A percentile compares a stretch with the other conserved stretches of the same genome.
Conservation (phyloP, 2,329 filamentous ascomycete genomes). For the Monascus ruber region DNA sequence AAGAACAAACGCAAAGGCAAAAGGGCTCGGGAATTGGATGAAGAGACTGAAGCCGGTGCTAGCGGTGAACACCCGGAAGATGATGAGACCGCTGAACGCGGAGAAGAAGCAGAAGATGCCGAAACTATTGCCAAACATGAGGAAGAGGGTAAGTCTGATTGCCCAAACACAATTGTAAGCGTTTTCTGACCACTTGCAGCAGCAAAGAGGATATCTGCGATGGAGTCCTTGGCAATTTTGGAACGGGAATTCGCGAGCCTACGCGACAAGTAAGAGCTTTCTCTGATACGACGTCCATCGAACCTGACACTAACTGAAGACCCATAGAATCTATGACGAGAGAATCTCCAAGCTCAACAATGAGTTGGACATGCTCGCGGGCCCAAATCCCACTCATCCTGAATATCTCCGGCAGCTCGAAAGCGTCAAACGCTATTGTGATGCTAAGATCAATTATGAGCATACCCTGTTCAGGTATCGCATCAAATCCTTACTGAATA, state of each 20-base stretch:
- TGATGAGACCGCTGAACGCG: slow-evolving; percentile 35
- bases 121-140: slow-evolving; percentile 38
- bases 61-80: slow-evolving; percentile 40
- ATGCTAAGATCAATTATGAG: slow-evolving; percentile 68
- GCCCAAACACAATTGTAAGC: not conserved
- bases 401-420: slow-evolving; percentile 86
- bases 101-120: slow-evolving; percentile 34
- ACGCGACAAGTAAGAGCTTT: slow-evolving; percentile 45
- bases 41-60: slow-evolving; percentile 24
- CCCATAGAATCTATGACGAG: slow-evolving; percentile 69
- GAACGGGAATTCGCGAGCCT: slow-evolving; percentile 84
- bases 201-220: slow-evolving; percentile 65
- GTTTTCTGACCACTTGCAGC: slow-evolving; percentile 38
- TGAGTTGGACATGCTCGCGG: slow-evolving; percentile 50
- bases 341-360: slow-evolving; percentile 68
- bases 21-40: slow-evolving; percentile 28
- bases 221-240: slow-evolving; percentile 66
- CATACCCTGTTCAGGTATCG: slow-evolving; percentile 63
- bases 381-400: slow-evolving; percentile 60
- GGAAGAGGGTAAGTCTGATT: slow-evolving; percentile 38
- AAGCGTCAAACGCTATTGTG: slow-evolving; percentile 69
- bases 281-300: no score
- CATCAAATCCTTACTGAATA: slow-evolving; percentile 58
- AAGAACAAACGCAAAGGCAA: slow-evolving; percentile 36
- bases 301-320: slow-evolving; percentile 1